Evolutionary conservation across 139 green algal species (phyloP), one percentile per base, ranked within the genome.

Genomic region (Tetradesmus lagerheimii): DNA sequence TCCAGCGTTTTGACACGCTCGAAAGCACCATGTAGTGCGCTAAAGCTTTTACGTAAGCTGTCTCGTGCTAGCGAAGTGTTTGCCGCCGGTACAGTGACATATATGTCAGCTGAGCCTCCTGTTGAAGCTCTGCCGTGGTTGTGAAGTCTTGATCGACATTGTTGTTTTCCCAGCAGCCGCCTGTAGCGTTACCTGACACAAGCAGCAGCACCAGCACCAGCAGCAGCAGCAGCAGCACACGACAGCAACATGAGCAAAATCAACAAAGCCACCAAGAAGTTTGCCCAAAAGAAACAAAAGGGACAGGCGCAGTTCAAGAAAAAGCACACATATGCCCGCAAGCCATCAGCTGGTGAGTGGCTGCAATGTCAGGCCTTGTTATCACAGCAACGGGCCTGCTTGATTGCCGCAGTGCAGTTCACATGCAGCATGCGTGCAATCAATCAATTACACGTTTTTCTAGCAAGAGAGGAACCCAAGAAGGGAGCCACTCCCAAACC

Each of bases 201-300:
- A 38, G 67, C 67, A 53, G 50, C 53, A 79, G 34, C 82, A 88
- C 16, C 53, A 77, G 81, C 81, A 87, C 50, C 50, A 77, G 53
- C 82, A 47, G 62, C 83, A 80, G 83, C 80, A 86, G 62, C 57
- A 89, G 83, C 57, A 64, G 37, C 83, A 35, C 23, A 74, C 77
- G 39, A 25, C 50, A 76, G 45, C 45, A 71, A 18, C 25, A 93
- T 93, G 91, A 88, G 67, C 27, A 90, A 91, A 64, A 29, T 71
- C 16, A 93, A 83, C 6, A 93, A 93, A n/a, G 62, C 64, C 16
- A 91, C 91, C 11, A 93, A 92, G 57, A 92, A 92, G 71, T 92
- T 93, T 66, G 88, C 78, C 12, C 80, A 90, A 9, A 93, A 91
- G 87, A 86, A 93, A 37, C 23, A 83, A 9, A 90, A 90, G 31